Base-by-base conservation (phyloP, 345 rosid species). In the Alliaria petiolata region DNA sequence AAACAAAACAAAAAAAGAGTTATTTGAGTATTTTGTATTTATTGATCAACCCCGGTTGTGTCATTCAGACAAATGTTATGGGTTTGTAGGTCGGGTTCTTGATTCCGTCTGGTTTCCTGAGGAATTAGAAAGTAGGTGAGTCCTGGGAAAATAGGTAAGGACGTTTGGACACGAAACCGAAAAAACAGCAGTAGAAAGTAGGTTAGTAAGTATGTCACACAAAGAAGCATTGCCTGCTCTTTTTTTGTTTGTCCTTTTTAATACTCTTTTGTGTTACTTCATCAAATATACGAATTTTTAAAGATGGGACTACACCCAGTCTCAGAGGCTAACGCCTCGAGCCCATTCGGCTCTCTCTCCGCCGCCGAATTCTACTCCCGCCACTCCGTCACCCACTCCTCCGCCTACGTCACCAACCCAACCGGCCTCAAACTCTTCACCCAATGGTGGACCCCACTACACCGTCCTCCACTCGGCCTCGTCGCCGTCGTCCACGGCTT, bases 401-500 rank as follows among this genome's bases (percentile, higher is more conserved):
- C 89, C 70, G 87, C 85, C 78, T 82, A 59, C 83, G 47, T 85
- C 55, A 89, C 96, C 69, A 89, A 91, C 76, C 63, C 96, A 3
- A 87, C 82, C 50, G 97, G 96, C 9, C 80, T 91, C 74, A 84
- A 69, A 64, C 88, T 87, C 62, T 91, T 91, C 83, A 89, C 97
- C 1, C 97, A 93, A 56, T 91, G 85, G 85, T 93, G 98, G 97
- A 58, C 83, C 6, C 98, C 97, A 0, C 85, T 81, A 12, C 81
- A 87, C 31, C 53, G 80, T 39, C 76, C 78, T 8, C 43, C 71
- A 35, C 35, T 76, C 7, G 99, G 93, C 38, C 76, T 82, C 64
- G 54, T 95, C 19, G 92, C 96, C 69, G 84, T 91, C 40, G 92
- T 95, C 71, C 99, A 95, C 62, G 99, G 99, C 66, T 95, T 72